Conservation (phyloP, 768 basidiomycete species). For the Lentinus tigrinus region DNA sequence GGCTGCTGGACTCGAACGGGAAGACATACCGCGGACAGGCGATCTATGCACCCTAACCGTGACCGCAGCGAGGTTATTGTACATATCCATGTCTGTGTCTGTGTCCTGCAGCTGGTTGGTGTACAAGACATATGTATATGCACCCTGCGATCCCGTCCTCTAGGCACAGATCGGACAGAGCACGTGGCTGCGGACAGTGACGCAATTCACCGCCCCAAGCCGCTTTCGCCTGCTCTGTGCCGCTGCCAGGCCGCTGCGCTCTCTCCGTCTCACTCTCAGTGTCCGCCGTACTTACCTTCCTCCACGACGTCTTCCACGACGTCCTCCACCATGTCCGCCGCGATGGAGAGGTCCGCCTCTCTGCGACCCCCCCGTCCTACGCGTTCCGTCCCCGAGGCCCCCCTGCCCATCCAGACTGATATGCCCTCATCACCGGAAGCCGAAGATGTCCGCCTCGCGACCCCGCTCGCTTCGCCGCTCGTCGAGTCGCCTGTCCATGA, state of each 20-base stretch:
- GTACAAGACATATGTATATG: too few species aligned
- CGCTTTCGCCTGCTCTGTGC: too few species aligned
- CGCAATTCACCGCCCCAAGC: slow-evolving; percentile 3
- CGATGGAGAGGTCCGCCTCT: slow-evolving; percentile 14
- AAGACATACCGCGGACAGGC: slow-evolving; percentile 37
- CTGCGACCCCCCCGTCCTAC: slow-evolving; percentile 13
- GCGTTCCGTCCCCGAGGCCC: slow-evolving; percentile 11
- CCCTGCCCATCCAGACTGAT: slow-evolving; percentile 3
- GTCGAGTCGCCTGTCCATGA: slow-evolving; percentile 6
- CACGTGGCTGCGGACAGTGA: neutral
- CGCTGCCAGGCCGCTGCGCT: too few species aligned
- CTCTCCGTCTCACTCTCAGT: too few species aligned
- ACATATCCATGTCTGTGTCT: neutral
- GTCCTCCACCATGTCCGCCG: slow-evolving; percentile 1
- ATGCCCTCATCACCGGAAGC: slow-evolving; percentile 5
- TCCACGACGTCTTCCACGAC: slow-evolving; percentile 8
- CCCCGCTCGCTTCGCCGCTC: slow-evolving; percentile 19
- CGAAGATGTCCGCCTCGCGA: slow-evolving; percentile 13
- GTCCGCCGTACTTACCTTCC: neutral
- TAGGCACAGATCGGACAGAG: slow-evolving; percentile 5
- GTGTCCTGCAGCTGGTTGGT: neutral
- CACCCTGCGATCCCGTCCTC: neutral
- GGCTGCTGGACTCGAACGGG: slow-evolving; percentile 54
- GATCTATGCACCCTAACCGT: slow-evolving; percentile 35
- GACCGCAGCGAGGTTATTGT: neutral